Percentiles rank a stretch among this genome's conserved stretches.
Conservation (phyloP, 2,329 filamentous ascomycete genomes). For the Sporothrix luriei region DNA sequence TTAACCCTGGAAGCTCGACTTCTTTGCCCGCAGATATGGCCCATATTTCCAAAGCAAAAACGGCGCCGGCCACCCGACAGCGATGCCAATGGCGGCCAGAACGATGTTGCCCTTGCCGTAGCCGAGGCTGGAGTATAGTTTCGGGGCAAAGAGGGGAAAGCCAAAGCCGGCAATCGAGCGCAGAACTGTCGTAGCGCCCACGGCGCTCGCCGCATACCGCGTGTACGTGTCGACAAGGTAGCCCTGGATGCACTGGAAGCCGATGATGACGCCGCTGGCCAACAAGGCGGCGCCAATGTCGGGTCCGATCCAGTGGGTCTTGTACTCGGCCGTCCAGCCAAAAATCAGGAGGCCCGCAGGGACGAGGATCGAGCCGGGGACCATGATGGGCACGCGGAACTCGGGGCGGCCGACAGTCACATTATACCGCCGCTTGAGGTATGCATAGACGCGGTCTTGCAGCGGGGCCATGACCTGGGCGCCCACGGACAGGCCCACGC, state of each 20-base stretch:
- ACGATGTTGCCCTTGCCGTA: slow-evolving; percentile 50
- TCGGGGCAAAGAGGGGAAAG: slow-evolving; percentile 55
- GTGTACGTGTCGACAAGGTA: slow-evolving; percentile 54
- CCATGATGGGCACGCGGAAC: slow-evolving; percentile 50
- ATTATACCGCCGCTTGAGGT: slow-evolving; percentile 48
- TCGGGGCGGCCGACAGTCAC: slow-evolving; percentile 45
- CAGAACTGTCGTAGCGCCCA: slow-evolving; percentile 50
- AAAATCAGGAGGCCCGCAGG: slow-evolving; percentile 51
- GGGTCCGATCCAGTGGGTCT: slow-evolving; percentile 51
- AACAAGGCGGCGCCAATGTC: slow-evolving; percentile 50
- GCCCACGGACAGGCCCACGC: slow-evolving; percentile 39
- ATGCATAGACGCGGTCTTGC: slow-evolving; percentile 51
- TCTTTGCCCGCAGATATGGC: slow-evolving; percentile 42
- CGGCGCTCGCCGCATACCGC: slow-evolving; percentile 51
- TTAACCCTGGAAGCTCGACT: slow-evolving; percentile 28
- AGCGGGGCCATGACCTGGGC: slow-evolving; percentile 58
- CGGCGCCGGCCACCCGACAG: slow-evolving; percentile 47
- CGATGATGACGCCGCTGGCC: slow-evolving; percentile 46
- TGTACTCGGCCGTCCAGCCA: slow-evolving; percentile 50
- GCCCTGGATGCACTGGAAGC: slow-evolving; percentile 51
- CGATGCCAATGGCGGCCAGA: slow-evolving; percentile 50
- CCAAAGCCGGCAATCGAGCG: slow-evolving; percentile 55
- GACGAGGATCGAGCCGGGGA: slow-evolving; percentile 47
- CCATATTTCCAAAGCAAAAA: slow-evolving; percentile 52
- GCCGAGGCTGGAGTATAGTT: slow-evolving; percentile 49